Evolutionary conservation across 257 asterid species (phyloP), one percentile per base, ranked within the genome.

Genomic region (Solanum rostratum): DNA sequence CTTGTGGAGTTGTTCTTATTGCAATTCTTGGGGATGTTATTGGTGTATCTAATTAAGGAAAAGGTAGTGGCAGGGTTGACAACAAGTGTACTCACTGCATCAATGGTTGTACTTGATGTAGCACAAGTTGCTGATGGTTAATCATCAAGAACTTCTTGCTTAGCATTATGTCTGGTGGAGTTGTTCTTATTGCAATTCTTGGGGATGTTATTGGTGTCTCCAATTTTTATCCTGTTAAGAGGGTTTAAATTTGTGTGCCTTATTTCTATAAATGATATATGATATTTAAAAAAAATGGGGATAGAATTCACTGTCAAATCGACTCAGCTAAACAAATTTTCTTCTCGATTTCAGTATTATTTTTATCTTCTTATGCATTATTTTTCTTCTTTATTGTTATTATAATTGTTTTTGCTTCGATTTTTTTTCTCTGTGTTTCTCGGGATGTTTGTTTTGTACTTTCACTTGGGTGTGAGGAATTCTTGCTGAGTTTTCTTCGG

Each of bases 171-270:
- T 95, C 98, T 10, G 98, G 98, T 39, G 97, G 98, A 16, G 91
- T 89, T 7, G 98, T 95, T 46, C 90, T 91, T 83, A 79, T 60
- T n/a, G 95, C 92, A 80, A 80, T 95, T 24, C 2, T 91, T 27
- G 97, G 93, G 11, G 98, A 92, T n/a, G 88, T 95, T 30, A 19
- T 93, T 53, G 97, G 93, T 46, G 94, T 95, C 37, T 78, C 98
- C 87, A 95, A 92, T 93, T 95, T 95, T 63, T 98, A 94, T 80
- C 99, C 97, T 30, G 97, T 95, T 87, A 95, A 93, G 90, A 83
- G 97, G 84, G 62, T 83, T 91, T 95, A 93, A 94, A 9, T 39
- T 69, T 69, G 29, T 65, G 41, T n/a, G n/a, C n/a, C n/a, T n/a
- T n/a, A n/a, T n/a, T n/a, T n/a, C n/a, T n/a, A n/a, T n/a, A n/a